A percentile compares a stretch with the other conserved stretches of the same genome.
Conservation (phyloP, 2,329 filamentous ascomycete genomes). For the Aspergillus sp. region DNA sequence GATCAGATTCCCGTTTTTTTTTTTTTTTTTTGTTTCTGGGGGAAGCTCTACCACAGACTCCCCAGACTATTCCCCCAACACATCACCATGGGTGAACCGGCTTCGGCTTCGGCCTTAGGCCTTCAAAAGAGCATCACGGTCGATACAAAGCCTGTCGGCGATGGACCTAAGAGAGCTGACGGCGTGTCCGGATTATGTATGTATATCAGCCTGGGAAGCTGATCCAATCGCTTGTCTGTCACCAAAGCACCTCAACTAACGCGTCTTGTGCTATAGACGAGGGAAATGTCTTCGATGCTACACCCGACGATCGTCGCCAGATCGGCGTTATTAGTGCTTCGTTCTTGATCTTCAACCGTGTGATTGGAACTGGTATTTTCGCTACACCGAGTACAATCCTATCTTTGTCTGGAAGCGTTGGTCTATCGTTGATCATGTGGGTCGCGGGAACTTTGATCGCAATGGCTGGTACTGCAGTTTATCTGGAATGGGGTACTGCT, state of each 20-base stretch:
- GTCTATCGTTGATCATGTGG: conserved; percentile 47
- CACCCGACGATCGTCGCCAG: conserved; percentile 32
- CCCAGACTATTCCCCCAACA: neutral
- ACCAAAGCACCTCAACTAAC: neutral
- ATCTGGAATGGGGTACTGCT: conserved; percentile 48
- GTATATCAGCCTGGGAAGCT: conserved; percentile 1
- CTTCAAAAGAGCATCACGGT: conserved; percentile 13
- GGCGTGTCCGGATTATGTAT: conserved; percentile 30
- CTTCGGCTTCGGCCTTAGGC: conserved; percentile 5
- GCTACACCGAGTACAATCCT: conserved; percentile 45
- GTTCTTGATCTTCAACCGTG: conserved; percentile 46
- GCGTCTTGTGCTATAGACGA: conserved; percentile 24
- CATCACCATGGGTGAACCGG: conserved; percentile 10
- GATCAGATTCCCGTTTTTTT: too few species aligned
- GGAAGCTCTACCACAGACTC: too few species aligned
- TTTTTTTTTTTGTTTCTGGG: too few species aligned
- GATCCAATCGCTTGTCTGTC: neutral
- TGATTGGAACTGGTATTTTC: conserved; percentile 48
- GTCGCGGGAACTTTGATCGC: conserved; percentile 45
- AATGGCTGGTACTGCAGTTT: conserved; percentile 39
- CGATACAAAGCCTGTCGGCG: conserved; percentile 18
- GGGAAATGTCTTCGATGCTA: conserved; percentile 30
- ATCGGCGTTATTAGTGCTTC: conserved; percentile 39
- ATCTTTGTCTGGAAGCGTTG: conserved; percentile 41
- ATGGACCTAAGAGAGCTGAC: conserved; percentile 22